Evolutionary conservation across 2,329 filamentous ascomycete species (phyloP), one percentile per base, ranked within the genome.

Genomic region (Aplosporella prunicola): DNA sequence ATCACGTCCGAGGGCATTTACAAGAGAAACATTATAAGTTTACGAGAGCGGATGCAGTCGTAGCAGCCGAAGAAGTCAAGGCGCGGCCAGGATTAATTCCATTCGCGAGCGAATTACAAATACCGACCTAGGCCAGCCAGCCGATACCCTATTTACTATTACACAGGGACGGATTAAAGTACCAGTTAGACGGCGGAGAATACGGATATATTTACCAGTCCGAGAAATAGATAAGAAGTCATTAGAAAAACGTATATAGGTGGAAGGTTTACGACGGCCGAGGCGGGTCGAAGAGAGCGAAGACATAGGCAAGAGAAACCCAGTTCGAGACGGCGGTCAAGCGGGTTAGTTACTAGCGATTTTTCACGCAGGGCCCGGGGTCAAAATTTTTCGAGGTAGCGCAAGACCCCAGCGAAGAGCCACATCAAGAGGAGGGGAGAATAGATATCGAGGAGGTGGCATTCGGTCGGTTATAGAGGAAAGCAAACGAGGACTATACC

Each of bases 321-420:
- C n/a, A 22, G 34, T 6, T 31, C 30, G 39, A 32, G 32, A 31
- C 15, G 18, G 30, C 9, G 13, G 42, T 29, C 22, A 43, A 36
- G 32, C 10, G 2, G 8, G 29, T 47, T 2, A 10, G 39, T 35
- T 43, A 20, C 33, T 22, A 41, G 39, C 34, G 31, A 17, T 32
- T 43, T 5, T 41, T 43, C 23, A 25, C 33, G 23, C 15, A 33
- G 17, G 25, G 42, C 28, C 20, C 17, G 14, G 26, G 38, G 10
- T 47, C 41, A 26, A 31, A 39, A 41, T 43, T 43, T 39, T 41
- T 45, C 20, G 20, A 47, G 33, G 45, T 45, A 8, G 20, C 37
- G 18, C 17, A 35, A 13, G 30, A 39, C 15, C 17, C 15, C 11
- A 6, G 23, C 2, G 22, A 18, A 24, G 10, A 35, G 16, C 17